A percentile compares a stretch with the other conserved stretches of the same genome.
Conservation (phyloP, 345 rosid species). For the Gossypium mustelinum region DNA sequence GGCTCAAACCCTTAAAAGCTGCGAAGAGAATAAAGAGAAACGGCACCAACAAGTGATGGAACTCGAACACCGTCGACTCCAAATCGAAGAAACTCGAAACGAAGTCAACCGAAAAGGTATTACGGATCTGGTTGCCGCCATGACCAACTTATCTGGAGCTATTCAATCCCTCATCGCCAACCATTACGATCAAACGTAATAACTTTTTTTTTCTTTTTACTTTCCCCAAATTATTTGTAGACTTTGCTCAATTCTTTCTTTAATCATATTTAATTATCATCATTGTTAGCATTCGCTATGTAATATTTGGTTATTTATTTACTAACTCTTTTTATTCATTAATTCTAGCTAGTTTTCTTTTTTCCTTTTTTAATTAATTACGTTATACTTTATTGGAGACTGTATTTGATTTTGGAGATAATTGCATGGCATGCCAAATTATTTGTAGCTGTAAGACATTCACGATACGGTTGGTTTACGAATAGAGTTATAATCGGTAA, state of each 20-base stretch:
- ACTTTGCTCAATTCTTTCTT: slow-evolving; percentile 1
- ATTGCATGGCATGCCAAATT: background rate
- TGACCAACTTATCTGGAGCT: slow-evolving; percentile 32
- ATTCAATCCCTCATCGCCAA: slow-evolving; percentile 29
- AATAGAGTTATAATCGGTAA: too few relatives aligned
- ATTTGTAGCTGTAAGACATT: too few relatives aligned
- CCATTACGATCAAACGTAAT: slow-evolving; percentile 20
- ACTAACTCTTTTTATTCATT: background rate
- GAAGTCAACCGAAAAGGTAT: slow-evolving; percentile 26
- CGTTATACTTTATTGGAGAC: background rate
- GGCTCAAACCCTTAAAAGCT: slow-evolving; percentile 21
- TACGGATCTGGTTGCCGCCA: slow-evolving; percentile 22
- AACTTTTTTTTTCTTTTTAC: background rate
- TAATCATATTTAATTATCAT: background rate
- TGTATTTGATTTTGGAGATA: background rate
- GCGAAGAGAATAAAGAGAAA: slow-evolving; percentile 34
- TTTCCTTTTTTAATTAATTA: too few relatives aligned
- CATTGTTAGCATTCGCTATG: background rate
- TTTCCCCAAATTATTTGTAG: background rate
- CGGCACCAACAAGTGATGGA: slow-evolving; percentile 33
- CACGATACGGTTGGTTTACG: too few relatives aligned
- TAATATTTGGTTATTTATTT: background rate
- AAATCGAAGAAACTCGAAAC: slow-evolving; percentile 26
- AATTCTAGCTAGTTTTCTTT: too few relatives aligned
- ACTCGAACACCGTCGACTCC: slow-evolving; percentile 31